Evolutionary conservation across 306 rosid genomes (phyloP).

Genomic region (Inga laurina): DNA sequence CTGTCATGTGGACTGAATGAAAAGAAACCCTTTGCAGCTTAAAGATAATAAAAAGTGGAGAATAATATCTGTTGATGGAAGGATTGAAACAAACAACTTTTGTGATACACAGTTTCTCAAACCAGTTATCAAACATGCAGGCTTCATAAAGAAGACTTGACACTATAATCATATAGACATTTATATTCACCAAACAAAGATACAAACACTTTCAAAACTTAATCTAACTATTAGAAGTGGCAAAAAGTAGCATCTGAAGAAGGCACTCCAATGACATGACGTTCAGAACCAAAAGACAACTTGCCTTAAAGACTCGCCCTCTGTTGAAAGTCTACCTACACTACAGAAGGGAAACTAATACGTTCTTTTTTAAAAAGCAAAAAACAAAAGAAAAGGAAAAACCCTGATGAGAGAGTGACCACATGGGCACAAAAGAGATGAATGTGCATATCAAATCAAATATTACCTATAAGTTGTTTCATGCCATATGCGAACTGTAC

Average conservation of each 20-base stretch:
- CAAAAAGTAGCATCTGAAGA: background rate
- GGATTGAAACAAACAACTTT: background rate
- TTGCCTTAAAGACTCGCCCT: background rate
- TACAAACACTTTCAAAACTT: constrained; percentile 5
- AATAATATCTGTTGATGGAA: background rate
- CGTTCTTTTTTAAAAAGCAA: constrained; percentile 32
- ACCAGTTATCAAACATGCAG: background rate
- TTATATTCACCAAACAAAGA: constrained; percentile 10
- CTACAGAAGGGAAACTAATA: background rate
- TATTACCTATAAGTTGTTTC: constrained; percentile 91
- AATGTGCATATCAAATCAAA: constrained; percentile 28
- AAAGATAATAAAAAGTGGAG: background rate
- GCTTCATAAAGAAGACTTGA: constrained; percentile 24
- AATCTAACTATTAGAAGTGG: constrained; percentile 9
- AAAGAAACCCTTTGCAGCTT: background rate
- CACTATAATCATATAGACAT: constrained; percentile 10
- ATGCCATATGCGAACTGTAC: constrained; percentile 99
- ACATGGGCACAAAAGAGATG: constrained; percentile 14
- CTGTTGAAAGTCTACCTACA: constrained; percentile 10
- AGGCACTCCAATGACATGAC: constrained; percentile 13
- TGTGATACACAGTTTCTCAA: background rate
- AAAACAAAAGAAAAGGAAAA: background rate
- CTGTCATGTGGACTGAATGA: constrained; percentile 6
- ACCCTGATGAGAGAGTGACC: background rate
- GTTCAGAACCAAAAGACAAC: constrained; percentile 4